Evolutionary conservation across 768 basidiomycete species (phyloP).

Genomic region (Rhodotorula taiwanensis): DNA sequence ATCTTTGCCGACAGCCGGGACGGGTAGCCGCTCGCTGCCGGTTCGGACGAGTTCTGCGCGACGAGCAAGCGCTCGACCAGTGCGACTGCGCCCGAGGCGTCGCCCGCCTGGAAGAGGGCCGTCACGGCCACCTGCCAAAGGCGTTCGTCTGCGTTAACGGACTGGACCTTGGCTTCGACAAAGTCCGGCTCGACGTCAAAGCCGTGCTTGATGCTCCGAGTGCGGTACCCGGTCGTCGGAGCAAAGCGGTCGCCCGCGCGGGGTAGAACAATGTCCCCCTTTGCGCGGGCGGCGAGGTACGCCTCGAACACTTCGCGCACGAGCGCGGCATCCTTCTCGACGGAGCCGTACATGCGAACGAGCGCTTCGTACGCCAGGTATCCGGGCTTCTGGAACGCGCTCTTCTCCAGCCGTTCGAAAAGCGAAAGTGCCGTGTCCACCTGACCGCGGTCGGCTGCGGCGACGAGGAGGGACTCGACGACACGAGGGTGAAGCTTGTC

Average conservation of each 20-base stretch:
- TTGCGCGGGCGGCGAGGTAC: slow-evolving; percentile 14
- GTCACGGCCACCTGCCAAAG: slow-evolving; percentile 61
- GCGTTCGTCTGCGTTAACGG: slow-evolving; percentile 57
- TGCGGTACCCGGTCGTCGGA: not conserved
- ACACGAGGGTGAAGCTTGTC: slow-evolving; percentile 3
- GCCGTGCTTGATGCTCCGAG: slow-evolving; percentile 13
- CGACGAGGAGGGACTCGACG: slow-evolving; percentile 1
- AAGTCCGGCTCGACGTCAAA: slow-evolving; percentile 37
- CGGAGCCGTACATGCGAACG: slow-evolving; percentile 17
- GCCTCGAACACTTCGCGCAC: slow-evolving; percentile 26
- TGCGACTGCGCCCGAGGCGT: slow-evolving; percentile 28
- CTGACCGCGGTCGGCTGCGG: slow-evolving; percentile 10
- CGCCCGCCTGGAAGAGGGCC: slow-evolving; percentile 51
- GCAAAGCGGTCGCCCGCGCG: no score
- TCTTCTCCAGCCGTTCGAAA: slow-evolving; percentile 29
- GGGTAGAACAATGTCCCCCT: not conserved
- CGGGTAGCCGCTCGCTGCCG: slow-evolving; percentile 42
- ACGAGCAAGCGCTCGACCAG: slow-evolving; percentile 31
- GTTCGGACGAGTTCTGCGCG: slow-evolving; percentile 13
- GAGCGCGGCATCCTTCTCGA: slow-evolving; percentile 29
- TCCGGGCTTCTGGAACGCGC: not conserved
- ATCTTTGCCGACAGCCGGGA: slow-evolving; percentile 40
- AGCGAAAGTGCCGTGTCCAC: slow-evolving; percentile 34
- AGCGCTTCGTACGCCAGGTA: slow-evolving; percentile 1
- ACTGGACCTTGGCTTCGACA: slow-evolving; percentile 3